phyloP scores from a whole-genome alignment of 2,329 filamentous ascomycete genomes.

The Aspergillus quadrilineatus region DNA sequence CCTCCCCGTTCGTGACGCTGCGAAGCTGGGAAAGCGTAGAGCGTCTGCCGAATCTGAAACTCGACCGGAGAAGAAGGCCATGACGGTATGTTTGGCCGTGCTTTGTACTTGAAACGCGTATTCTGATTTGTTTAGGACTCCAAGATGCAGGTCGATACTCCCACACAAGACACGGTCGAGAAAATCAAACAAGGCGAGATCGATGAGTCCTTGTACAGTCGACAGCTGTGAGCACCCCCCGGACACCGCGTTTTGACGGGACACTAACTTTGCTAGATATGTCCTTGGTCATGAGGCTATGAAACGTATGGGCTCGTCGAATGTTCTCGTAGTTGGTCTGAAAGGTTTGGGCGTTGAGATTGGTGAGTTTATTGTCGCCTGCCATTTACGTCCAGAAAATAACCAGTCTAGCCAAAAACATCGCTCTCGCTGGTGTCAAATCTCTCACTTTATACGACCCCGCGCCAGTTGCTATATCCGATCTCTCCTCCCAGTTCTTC shows the following conservation, averaged over 20 bases:
- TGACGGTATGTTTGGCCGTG: slow-evolving; percentile 43
- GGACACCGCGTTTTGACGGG: slow-evolving; percentile 1
- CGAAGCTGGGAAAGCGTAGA: slow-evolving; percentile 55
- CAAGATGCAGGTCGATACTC: slow-evolving; percentile 63
- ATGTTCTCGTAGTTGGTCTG: slow-evolving; percentile 86
- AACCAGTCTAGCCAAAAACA: slow-evolving; percentile 77
- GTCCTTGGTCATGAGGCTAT: slow-evolving; percentile 79
- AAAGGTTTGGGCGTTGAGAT: slow-evolving; percentile 96
- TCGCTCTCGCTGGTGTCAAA: slow-evolving; percentile 96
- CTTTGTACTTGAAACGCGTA: neutral
- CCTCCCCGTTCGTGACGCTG: slow-evolving; percentile 43
- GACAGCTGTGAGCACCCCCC: slow-evolving; percentile 53
- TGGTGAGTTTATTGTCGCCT: slow-evolving; percentile 33
- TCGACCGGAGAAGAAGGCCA: slow-evolving; percentile 54
- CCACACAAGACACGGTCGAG: slow-evolving; percentile 57
- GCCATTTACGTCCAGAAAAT: slow-evolving; percentile 5
- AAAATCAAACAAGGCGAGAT: slow-evolving; percentile 65
- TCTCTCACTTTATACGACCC: slow-evolving; percentile 93
- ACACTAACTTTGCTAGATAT: slow-evolving; percentile 45
- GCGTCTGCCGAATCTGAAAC: slow-evolving; percentile 48
- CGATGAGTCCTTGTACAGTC: slow-evolving; percentile 66
- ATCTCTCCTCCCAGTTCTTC: slow-evolving; percentile 98
- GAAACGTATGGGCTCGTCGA: slow-evolving; percentile 98
- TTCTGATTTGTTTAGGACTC: slow-evolving; percentile 42
- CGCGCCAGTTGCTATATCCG: slow-evolving; percentile 75